Evolutionary conservation across 139 green algal species (phyloP).

Genomic region (Chlorella sorokiniana): DNA sequence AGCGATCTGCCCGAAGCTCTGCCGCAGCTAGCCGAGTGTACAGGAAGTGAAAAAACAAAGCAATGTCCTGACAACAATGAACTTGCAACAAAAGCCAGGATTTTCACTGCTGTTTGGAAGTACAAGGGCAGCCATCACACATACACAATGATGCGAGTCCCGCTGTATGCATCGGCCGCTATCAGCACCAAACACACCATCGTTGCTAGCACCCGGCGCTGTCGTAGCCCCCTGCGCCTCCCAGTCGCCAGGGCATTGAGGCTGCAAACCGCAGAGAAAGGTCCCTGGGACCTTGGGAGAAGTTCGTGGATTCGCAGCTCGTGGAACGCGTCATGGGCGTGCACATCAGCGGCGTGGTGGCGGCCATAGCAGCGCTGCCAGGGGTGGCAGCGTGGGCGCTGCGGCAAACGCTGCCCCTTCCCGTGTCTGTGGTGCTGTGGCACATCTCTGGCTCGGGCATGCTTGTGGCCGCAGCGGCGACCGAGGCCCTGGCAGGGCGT

Average conservation of each 20-base stretch:
- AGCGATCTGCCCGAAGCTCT: neutral
- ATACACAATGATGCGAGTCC: neutral
- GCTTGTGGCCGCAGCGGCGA: conserved; percentile 48
- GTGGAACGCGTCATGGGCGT: conserved; percentile 13
- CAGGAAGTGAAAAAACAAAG: too few species aligned
- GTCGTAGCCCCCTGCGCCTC: too few species aligned
- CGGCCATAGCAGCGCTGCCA: conserved; percentile 4
- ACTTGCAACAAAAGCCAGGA: neutral
- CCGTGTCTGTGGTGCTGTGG: conserved; percentile 34
- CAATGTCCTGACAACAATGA: neutral
- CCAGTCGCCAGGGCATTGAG: too few species aligned
- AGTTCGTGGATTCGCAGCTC: neutral
- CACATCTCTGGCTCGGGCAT: conserved; percentile 47
- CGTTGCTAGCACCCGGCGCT: neutral
- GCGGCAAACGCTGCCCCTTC: conserved; percentile 22
- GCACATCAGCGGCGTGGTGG: conserved; percentile 37
- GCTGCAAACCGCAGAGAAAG: too few species aligned
- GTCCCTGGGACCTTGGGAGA: neutral
- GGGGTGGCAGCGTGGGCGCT: conserved; percentile 4
- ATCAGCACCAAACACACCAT: too few species aligned
- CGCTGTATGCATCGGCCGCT: neutral
- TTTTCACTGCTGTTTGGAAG: too few species aligned
- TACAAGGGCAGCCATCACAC: neutral
- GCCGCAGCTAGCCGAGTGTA: neutral
- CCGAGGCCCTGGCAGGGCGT: conserved; percentile 30